Percentiles rank a stretch among this genome's conserved stretches.
Evolutionary conservation across 805 yeast species (phyloP).

Genomic region (Tetrapisispora namnaoensis): DNA sequence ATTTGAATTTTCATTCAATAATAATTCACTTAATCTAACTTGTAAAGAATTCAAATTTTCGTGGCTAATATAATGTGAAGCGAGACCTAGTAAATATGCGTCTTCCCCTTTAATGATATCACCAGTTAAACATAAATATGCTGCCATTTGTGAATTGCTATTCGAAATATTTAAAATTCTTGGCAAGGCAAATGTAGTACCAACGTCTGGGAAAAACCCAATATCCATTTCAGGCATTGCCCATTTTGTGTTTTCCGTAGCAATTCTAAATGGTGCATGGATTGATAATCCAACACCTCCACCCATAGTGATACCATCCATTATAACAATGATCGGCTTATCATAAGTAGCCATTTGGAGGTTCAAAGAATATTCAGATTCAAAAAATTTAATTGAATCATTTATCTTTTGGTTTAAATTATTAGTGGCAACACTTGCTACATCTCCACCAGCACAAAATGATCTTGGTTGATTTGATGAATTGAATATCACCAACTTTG

Average conservation of each 20-base stretch:
- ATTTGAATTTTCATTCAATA: slow-evolving; percentile 15
- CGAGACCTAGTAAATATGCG: slow-evolving; percentile 72
- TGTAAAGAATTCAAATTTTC: slow-evolving; percentile 52
- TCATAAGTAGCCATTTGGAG: slow-evolving; percentile 69
- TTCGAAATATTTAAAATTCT: slow-evolving; percentile 37
- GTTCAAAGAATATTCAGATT: slow-evolving; percentile 71
- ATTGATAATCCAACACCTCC: slow-evolving; percentile 92
- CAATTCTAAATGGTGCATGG: slow-evolving; percentile 86
- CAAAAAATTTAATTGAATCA: slow-evolving; percentile 57
- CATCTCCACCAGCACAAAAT: slow-evolving; percentile 96
- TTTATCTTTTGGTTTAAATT: slow-evolving; percentile 39
- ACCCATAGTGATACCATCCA: slow-evolving; percentile 95
- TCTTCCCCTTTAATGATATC: slow-evolving; percentile 69
- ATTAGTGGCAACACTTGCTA: slow-evolving; percentile 61
- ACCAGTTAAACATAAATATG: slow-evolving; percentile 81
- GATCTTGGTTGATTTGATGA: slow-evolving; percentile 46
- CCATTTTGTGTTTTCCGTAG: slow-evolving; percentile 81
- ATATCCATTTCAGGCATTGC: slow-evolving; percentile 99
- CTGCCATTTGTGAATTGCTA: slow-evolving; percentile 66
- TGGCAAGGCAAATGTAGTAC: slow-evolving; percentile 82
- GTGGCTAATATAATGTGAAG: slow-evolving; percentile 80
- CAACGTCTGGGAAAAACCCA: slow-evolving; percentile 95
- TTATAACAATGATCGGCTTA: slow-evolving; percentile 77
- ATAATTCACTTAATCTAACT: slow-evolving; percentile 55
- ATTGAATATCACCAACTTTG: slow-evolving; percentile 57